Conservation (phyloP, 2,329 filamentous ascomycete genomes). For the Stachybotrys echinatus region DNA sequence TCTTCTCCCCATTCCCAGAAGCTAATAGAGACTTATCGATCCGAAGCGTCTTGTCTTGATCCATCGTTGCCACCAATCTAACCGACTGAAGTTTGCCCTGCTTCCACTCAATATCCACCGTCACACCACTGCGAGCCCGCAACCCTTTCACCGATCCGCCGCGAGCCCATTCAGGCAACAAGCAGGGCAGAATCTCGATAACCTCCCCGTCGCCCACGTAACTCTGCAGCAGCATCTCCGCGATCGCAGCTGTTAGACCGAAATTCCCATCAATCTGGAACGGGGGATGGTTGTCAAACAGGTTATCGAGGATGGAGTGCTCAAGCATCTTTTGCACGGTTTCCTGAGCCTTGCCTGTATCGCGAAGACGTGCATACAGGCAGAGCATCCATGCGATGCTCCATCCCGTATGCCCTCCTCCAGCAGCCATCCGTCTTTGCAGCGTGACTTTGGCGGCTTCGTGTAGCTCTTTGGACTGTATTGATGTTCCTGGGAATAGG, state of each 20-base stretch:
- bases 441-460: conserved; percentile 22
- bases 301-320: conserved; percentile 11
- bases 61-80: not conserved
- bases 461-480: conserved; percentile 14
- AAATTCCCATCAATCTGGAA: conserved; percentile 25
- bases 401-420: conserved; percentile 46
- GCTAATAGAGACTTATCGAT: not conserved
- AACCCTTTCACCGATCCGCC: conserved; percentile 4
- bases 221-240: conserved; percentile 5
- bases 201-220: not conserved
- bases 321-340: conserved; percentile 13
- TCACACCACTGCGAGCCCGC: conserved; percentile 5
- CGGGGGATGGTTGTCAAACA: conserved; percentile 15
- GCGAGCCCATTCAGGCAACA: conserved; percentile 6
- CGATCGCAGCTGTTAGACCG: conserved; percentile 8
- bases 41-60: not conserved
- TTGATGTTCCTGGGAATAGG: conserved; percentile 35
- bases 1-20: not conserved
- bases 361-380: conserved; percentile 36
- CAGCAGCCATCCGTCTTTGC: conserved; percentile 19
- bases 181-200: conserved; percentile 3
- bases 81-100: not conserved
- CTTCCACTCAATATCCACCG: conserved; percentile 7
- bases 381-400: conserved; percentile 45
- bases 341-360: conserved; percentile 6